phyloP scores from a whole-genome alignment of 805 yeast species.

The Metschnikowia anglica region DNA sequence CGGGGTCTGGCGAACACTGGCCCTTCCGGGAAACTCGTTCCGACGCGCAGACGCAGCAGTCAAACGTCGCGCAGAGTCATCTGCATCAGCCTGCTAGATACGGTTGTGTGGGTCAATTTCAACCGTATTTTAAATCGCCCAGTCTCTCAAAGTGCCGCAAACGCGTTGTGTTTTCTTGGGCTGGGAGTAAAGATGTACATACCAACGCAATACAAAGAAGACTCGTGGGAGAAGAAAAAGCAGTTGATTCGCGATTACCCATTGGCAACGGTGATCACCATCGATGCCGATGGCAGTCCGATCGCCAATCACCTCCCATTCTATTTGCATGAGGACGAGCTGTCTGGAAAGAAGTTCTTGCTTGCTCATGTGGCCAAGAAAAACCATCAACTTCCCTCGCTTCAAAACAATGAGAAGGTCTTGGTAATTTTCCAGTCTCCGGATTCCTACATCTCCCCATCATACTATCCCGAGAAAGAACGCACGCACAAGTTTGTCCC shows the following conservation, averaged over 20 bases:
- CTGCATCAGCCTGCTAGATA: slow-evolving; percentile 5
- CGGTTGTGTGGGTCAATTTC: neutral
- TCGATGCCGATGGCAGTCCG: slow-evolving; percentile 37
- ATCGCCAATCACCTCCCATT: slow-evolving; percentile 62
- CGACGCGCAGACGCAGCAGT: neutral
- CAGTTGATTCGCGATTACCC: slow-evolving; percentile 49
- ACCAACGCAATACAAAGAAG: slow-evolving; percentile 32
- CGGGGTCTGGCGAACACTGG: too few species aligned
- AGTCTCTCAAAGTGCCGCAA: too few species aligned
- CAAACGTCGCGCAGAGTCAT: slow-evolving; percentile 1
- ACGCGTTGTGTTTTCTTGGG: too few species aligned
- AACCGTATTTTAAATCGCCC: slow-evolving; percentile 1
- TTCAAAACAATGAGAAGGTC: slow-evolving; percentile 39
- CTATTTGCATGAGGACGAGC: slow-evolving; percentile 35
- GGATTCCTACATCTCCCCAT: slow-evolving; percentile 56
- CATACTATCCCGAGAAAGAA: slow-evolving; percentile 57
- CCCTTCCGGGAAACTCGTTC: too few species aligned
- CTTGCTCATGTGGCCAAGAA: slow-evolving; percentile 55
- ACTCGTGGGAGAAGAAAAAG: slow-evolving; percentile 38
- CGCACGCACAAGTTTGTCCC: slow-evolving; percentile 64
- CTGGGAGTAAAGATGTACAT: slow-evolving; percentile 34
- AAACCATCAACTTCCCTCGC: slow-evolving; percentile 50
- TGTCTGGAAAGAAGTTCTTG: slow-evolving; percentile 39
- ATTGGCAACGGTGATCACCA: slow-evolving; percentile 50
- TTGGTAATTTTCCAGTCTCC: slow-evolving; percentile 53